phyloP scores from a whole-genome alignment of 2,329 filamentous ascomycete species.

The Juglanconis oblonga region DNA sequence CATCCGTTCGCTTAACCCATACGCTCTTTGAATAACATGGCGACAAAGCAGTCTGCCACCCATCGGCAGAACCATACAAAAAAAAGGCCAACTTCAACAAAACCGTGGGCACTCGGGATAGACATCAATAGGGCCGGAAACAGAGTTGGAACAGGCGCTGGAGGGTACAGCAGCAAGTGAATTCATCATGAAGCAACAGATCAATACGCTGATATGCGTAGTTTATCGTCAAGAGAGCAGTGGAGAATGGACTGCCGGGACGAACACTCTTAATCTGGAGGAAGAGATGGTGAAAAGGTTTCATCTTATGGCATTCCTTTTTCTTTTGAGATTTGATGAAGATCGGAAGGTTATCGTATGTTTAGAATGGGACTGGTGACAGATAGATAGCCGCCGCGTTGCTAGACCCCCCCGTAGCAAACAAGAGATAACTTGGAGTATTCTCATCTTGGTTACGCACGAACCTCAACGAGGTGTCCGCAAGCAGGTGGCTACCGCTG shows the following conservation, averaged over 20 bases:
- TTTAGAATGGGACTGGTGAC: not conserved
- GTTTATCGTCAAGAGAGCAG: not conserved
- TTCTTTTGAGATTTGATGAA: not conserved
- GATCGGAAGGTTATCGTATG: not conserved
- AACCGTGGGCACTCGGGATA: not conserved
- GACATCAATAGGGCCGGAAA: not conserved
- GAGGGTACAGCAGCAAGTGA: not conserved
- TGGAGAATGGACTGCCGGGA: not conserved
- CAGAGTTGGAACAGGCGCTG: not conserved
- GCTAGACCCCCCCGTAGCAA: not conserved
- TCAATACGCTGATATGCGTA: not conserved
- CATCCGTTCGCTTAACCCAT: slow-evolving; percentile 80
- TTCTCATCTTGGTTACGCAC: slow-evolving; percentile 19
- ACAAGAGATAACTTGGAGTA: not conserved
- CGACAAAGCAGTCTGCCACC: not conserved
- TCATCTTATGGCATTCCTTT: not conserved
- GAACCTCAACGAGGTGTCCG: too few species aligned
- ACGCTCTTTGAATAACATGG: slow-evolving; percentile 51
- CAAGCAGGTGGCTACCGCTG: too few species aligned
- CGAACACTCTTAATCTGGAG: not conserved
- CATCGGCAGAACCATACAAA: not conserved
- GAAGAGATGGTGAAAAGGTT: not conserved
- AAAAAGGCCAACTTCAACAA: too few species aligned
- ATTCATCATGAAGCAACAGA: not conserved
- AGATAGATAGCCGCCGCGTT: not conserved